A percentile compares a stretch with the other conserved stretches of the same genome.
Conservation (phyloP, 2,329 filamentous ascomycete species). For the Aspergillus jensenii region DNA sequence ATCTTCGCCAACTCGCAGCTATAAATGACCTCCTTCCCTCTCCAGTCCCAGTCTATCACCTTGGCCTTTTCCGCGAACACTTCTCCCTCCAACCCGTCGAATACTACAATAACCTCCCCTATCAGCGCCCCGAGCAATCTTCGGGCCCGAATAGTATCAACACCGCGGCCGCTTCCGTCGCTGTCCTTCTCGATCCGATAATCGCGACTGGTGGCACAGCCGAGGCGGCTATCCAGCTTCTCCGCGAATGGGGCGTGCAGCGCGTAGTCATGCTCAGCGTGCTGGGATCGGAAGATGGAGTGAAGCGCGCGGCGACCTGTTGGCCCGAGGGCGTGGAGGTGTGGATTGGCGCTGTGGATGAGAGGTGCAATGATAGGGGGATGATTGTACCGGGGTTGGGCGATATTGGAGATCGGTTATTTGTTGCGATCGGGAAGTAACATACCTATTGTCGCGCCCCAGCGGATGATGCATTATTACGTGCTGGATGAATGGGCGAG, state of each 20-base stretch:
- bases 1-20: conserved; percentile 42
- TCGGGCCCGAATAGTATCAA: conserved; percentile 33
- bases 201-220: conserved; percentile 93
- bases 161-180: conserved; percentile 58
- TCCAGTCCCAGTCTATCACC: conserved; percentile 83
- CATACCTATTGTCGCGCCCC: background rate
- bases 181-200: conserved; percentile 85
- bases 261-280: conserved; percentile 75
- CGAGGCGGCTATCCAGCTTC: conserved; percentile 82
- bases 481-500: background rate
- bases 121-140: conserved; percentile 44
- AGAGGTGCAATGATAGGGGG: conserved; percentile 67
- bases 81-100: conserved; percentile 85
- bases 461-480: background rate
- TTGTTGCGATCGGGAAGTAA: conserved; percentile 82
- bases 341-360: conserved; percentile 80
- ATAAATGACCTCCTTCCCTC: conserved; percentile 78
- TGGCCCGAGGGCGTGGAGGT: conserved; percentile 66
- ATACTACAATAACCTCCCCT: conserved; percentile 96
- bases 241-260: conserved; percentile 89
- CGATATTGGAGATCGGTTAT: conserved; percentile 87
- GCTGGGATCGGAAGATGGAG: conserved; percentile 70
- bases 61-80: conserved; percentile 91
- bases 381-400: conserved; percentile 91
- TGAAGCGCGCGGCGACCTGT: conserved; percentile 68